Evolutionary conservation across 106 monocot genomes (phyloP).

Genomic region (Dendrobium huoshanense): DNA sequence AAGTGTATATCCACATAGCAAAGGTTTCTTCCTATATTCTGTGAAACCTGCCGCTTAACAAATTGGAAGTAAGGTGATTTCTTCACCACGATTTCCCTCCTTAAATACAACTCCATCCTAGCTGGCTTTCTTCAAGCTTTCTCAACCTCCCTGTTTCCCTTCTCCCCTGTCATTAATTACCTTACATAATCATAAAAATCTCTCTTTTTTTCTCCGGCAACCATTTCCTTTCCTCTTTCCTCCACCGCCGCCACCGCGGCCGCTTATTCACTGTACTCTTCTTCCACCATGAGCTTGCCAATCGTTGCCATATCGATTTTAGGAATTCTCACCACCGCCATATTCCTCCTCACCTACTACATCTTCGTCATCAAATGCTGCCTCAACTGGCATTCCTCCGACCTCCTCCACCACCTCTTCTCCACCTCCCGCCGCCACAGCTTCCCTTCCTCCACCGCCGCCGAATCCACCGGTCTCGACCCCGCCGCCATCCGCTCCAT

Average conservation of each 20-base stretch:
- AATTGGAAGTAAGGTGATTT: too few species aligned
- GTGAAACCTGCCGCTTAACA: too few species aligned
- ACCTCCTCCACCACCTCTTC: conserved; percentile 9
- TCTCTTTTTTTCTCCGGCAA: not conserved
- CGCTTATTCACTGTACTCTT: not conserved
- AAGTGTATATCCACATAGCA: too few species aligned
- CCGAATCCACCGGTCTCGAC: conserved; percentile 16
- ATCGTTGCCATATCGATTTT: conserved; percentile 15
- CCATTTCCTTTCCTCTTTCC: not conserved
- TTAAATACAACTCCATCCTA: too few species aligned
- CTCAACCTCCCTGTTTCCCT: too few species aligned
- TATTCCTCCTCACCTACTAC: conserved; percentile 34
- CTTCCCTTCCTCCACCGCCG: not conserved
- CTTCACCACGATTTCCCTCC: too few species aligned
- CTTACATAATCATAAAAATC: not conserved
- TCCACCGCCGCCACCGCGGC: not conserved
- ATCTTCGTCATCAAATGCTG: conserved; percentile 35
- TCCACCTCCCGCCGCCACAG: not conserved
- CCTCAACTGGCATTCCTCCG: conserved; percentile 12
- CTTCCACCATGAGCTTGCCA: conserved; percentile 18
- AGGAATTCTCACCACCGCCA: conserved; percentile 26
- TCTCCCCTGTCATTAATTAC: not conserved
- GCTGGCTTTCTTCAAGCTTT: too few species aligned
- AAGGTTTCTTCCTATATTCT: too few species aligned
- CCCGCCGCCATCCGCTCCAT: conserved; percentile 17